Conservation (phyloP, 1,139 yeast species). For the Eremothecium coryli region DNA sequence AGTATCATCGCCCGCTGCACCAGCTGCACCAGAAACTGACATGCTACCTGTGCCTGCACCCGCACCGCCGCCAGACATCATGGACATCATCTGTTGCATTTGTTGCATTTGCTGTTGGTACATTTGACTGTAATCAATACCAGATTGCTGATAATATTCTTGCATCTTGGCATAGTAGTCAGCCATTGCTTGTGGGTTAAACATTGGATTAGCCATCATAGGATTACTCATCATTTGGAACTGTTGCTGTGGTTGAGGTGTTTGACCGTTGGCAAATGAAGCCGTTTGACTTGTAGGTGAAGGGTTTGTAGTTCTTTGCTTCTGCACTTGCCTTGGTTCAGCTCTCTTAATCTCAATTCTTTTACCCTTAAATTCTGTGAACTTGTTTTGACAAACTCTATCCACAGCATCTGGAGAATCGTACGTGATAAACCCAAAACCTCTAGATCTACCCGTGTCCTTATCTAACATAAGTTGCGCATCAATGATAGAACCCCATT, state of each 20-base stretch:
- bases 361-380: slow-evolving; percentile 75
- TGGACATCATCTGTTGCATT: slow-evolving; percentile 43
- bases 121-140: slow-evolving; percentile 32
- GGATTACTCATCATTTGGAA: slow-evolving; percentile 28
- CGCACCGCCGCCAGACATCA: slow-evolving; percentile 46
- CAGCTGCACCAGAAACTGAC: slow-evolving; percentile 21
- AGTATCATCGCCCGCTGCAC: slow-evolving; percentile 22
- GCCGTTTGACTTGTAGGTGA: slow-evolving; percentile 1
- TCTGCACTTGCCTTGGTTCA: slow-evolving; percentile 74
- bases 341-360: slow-evolving; percentile 96
- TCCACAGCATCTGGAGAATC: slow-evolving; percentile 96
- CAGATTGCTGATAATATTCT: slow-evolving; percentile 52
- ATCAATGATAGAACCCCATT: slow-evolving; percentile 89
- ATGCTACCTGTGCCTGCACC: slow-evolving; percentile 26
- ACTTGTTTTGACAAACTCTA: slow-evolving; percentile 75
- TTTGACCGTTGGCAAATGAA: neutral
- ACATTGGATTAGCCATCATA: slow-evolving; percentile 50
- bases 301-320: slow-evolving; percentile 30
- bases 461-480: slow-evolving; percentile 97
- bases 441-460: slow-evolving; percentile 95
- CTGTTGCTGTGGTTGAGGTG: slow-evolving; percentile 19
- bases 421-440: slow-evolving; percentile 94
- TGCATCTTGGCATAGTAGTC: slow-evolving; percentile 86
- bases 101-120: slow-evolving; percentile 40
- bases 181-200: slow-evolving; percentile 78